These are phyloP conservation scores for Tylopilus felleus DNA, from an alignment of 768 basidiomycete species.

Conservation along the genomic window DNA sequence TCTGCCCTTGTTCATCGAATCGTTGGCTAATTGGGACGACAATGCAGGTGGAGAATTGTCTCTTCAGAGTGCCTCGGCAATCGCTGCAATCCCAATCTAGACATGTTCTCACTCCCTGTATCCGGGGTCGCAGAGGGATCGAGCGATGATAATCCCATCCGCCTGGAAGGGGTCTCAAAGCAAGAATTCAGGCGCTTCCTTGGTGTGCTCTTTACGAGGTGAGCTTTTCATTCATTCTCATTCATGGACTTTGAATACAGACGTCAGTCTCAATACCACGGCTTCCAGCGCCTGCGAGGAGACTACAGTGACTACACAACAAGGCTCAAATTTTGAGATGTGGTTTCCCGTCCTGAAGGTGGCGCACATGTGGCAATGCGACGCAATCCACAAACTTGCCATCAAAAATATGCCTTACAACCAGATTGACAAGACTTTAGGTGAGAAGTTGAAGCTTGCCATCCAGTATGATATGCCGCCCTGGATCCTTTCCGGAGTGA, in stretches of 20 bases:
- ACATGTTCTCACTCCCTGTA: conserved; percentile 25
- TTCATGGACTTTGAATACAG: too few species aligned
- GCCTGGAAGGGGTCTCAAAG: conserved; percentile 19
- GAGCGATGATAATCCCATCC: conserved; percentile 20
- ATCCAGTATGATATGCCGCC: conserved; percentile 28
- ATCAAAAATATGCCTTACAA: conserved; percentile 27
- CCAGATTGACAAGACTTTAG: not conserved
- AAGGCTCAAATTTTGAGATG: conserved; percentile 12
- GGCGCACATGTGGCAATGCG: conserved; percentile 38
- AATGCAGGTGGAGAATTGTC: conserved; percentile 24
- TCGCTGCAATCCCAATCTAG: conserved; percentile 21
- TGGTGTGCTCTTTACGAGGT: conserved; percentile 18
- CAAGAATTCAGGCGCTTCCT: conserved; percentile 27
- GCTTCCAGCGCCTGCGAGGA: not conserved
- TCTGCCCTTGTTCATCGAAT: not conserved
- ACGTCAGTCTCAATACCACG: too few species aligned
- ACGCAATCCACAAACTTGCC: conserved; percentile 28
- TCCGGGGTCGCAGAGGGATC: conserved; percentile 15
- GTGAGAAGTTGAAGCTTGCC: conserved; percentile 33
- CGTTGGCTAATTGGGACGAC: not conserved
- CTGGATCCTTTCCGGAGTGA: conserved; percentile 35
- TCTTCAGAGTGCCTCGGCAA: conserved; percentile 28
- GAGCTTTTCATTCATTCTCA: conserved; percentile 13
- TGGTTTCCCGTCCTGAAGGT: conserved; percentile 41
- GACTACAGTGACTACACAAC: not conserved